Evolutionary conservation across 257 asterid species (phyloP).

Genomic region (Orobanche coerulescens): DNA sequence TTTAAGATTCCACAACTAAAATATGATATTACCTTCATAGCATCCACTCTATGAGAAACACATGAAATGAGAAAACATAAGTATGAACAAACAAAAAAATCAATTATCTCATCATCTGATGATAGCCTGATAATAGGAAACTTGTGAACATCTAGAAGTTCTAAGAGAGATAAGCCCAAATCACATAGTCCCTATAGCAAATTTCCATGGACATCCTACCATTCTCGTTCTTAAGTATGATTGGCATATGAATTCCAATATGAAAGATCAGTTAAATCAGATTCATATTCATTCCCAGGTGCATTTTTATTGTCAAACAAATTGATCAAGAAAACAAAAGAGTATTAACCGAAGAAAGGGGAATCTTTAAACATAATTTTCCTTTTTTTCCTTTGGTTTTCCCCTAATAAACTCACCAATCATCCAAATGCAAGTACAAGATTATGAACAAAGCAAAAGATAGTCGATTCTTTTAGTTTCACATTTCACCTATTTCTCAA

Average conservation of each 20-base stretch:
- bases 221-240: slow-evolving; percentile 1
- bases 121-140: background rate
- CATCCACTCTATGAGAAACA: background rate
- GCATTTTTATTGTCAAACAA: background rate
- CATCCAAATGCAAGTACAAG: no score
- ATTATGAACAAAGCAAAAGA: background rate
- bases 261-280: slow-evolving; percentile 5
- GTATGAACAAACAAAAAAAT: slow-evolving; percentile 10
- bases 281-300: background rate
- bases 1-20: background rate
- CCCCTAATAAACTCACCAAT: background rate
- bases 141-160: background rate
- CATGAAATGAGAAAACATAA: background rate
- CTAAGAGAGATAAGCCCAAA: slow-evolving; percentile 12
- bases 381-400: background rate
- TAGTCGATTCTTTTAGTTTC: background rate
- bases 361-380: background rate
- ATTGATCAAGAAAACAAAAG: slow-evolving; percentile 4
- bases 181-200: background rate
- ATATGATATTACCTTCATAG: background rate
- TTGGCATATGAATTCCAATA: background rate
- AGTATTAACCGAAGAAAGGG: background rate
- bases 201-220: background rate
- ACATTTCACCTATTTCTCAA: slow-evolving; percentile 3
- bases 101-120: background rate